Conservation (phyloP, 257 asterid genomes). For the Salvia rosmarinus region DNA sequence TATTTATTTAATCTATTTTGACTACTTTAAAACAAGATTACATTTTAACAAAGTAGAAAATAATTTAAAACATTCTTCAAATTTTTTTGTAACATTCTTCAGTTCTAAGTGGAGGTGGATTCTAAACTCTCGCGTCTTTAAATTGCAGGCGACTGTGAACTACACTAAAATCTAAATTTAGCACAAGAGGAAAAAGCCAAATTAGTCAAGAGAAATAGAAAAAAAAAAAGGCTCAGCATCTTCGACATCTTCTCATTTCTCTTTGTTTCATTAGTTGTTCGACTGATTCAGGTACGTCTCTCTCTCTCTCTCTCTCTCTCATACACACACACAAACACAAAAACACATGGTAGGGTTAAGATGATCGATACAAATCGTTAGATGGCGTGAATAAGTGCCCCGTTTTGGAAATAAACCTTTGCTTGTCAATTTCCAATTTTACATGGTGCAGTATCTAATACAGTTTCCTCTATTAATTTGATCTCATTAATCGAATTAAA, state of each 20-base stretch:
- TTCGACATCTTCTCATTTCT: neutral
- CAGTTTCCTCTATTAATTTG: no score
- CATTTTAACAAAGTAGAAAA: conserved; percentile 7
- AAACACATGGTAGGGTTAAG: no score
- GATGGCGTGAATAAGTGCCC: no score
- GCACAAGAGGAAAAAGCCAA: neutral
- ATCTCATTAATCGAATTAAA: no score
- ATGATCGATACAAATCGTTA: no score
- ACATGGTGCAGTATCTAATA: no score
- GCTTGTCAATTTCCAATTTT: no score
- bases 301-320: conserved; percentile 5
- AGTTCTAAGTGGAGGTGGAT: no score
- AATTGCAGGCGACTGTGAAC: neutral
- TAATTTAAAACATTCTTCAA: neutral
- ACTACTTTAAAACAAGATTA: conserved; percentile 5
- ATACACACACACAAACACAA: no score
- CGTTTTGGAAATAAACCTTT: no score
- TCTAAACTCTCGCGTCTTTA: neutral
- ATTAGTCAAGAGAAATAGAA: neutral
- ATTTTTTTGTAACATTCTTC: neutral
- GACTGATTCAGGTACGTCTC: conserved; percentile 17
- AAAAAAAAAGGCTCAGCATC: conserved; percentile 1
- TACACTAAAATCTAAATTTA: neutral
- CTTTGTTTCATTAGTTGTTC: conserved; percentile 9
- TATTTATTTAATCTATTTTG: neutral